phyloP scores from a whole-genome alignment of 2,329 filamentous ascomycete genomes.

The Pseudogymnoascus sp. region DNA sequence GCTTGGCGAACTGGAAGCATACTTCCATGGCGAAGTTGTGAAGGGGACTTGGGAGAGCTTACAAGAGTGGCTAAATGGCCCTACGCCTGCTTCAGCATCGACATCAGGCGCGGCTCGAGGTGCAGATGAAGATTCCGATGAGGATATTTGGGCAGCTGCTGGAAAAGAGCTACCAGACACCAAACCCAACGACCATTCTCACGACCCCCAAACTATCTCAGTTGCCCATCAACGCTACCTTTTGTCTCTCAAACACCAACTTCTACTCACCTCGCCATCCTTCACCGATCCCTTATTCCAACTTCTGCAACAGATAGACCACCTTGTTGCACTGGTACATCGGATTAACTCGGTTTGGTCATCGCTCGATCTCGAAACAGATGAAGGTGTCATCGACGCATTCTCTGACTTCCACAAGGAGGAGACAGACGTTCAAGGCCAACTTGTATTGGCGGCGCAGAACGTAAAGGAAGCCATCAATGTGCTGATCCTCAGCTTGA shows the following conservation, averaged over 20 bases:
- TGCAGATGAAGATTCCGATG: conserved; percentile 23
- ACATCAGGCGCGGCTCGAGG: conserved; percentile 12
- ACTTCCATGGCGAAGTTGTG: conserved; percentile 85
- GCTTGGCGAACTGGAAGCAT: conserved; percentile 77
- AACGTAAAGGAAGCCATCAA: conserved; percentile 63
- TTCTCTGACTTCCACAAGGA: conserved; percentile 67
- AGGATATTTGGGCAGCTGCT: conserved; percentile 39
- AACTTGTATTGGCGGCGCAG: conserved; percentile 57
- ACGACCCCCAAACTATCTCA: conserved; percentile 80
- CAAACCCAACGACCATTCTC: conserved; percentile 30
- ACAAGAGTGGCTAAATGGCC: conserved; percentile 59
- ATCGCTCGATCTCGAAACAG: conserved; percentile 71
- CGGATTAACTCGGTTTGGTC: conserved; percentile 72
- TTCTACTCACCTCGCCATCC: conserved; percentile 57
- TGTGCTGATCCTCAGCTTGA: conserved; percentile 47
- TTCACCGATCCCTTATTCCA: conserved; percentile 62
- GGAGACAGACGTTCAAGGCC: conserved; percentile 59
- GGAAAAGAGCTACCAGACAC: conserved; percentile 16
- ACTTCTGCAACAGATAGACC: conserved; percentile 70
- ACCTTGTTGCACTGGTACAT: conserved; percentile 68
- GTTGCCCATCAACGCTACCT: conserved; percentile 75
- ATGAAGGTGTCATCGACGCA: conserved; percentile 74
- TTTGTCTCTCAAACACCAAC: conserved; percentile 54
- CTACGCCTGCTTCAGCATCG: conserved; percentile 13
- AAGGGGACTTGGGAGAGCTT: conserved; percentile 76